phyloP scores from a whole-genome alignment of 129 eudicot species.

The Ambrosia trifida region DNA sequence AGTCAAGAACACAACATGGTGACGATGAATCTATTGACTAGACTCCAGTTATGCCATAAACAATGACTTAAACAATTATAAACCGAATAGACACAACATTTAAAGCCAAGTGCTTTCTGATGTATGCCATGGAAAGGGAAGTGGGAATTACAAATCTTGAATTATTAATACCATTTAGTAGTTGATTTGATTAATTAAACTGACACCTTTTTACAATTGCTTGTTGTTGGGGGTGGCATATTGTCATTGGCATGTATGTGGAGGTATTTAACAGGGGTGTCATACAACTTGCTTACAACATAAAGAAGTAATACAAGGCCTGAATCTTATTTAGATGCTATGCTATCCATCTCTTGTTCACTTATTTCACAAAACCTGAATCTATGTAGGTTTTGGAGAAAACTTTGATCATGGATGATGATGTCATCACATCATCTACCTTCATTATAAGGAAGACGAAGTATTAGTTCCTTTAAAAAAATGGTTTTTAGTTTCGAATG shows the following conservation, averaged over 20 bases:
- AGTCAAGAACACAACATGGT: conserved; percentile 42
- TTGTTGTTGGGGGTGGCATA: conserved; percentile 89
- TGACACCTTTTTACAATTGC: conserved; percentile 54
- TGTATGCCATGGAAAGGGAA: conserved; percentile 30
- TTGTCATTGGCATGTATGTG: conserved; percentile 88
- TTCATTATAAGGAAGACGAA: conserved; percentile 75
- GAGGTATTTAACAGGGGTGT: conserved; percentile 86
- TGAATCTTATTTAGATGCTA: conserved; percentile 73
- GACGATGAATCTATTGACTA: conserved; percentile 33
- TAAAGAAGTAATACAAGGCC: conserved; percentile 73
- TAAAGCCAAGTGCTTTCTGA: conserved; percentile 36
- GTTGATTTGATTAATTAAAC: conserved; percentile 12
- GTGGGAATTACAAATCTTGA: conserved; percentile 35
- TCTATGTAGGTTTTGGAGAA: conserved; percentile 46
- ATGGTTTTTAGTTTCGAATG: too few relatives aligned
- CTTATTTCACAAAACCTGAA: conserved; percentile 86
- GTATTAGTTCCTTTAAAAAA: conserved; percentile 28
- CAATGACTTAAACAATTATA: conserved; percentile 15
- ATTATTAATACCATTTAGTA: conserved; percentile 25
- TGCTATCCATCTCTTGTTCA: conserved; percentile 77
- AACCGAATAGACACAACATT: background rate
- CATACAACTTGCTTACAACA: conserved; percentile 70
- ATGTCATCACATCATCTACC: conserved; percentile 57
- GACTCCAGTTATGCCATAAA: conserved; percentile 20
- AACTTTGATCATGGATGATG: conserved; percentile 56